Conservation (phyloP, 441 rosid genomes). For the Dalechampia spathulata region DNA sequence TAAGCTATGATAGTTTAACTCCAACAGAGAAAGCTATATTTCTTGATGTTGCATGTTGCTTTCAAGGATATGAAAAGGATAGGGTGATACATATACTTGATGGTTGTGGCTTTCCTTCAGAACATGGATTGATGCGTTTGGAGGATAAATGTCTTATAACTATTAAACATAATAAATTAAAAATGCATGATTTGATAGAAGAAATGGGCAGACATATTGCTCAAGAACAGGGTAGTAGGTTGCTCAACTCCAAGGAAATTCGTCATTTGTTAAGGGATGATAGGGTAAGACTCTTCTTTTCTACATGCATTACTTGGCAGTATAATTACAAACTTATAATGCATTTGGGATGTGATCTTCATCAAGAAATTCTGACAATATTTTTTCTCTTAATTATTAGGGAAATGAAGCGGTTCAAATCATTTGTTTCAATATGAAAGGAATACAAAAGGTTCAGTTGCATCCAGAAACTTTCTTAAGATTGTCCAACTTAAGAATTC, state of each 20-base stretch:
- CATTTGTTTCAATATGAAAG: neutral
- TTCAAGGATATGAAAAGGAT: neutral
- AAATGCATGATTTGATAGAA: slow-evolving; percentile 4
- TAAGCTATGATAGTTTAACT: neutral
- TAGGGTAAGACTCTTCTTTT: neutral
- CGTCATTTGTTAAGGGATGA: neutral
- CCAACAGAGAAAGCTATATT: neutral
- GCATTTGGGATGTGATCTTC: neutral
- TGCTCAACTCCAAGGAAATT: neutral
- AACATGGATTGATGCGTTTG: neutral
- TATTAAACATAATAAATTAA: neutral
- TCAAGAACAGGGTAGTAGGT: neutral
- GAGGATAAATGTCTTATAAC: neutral
- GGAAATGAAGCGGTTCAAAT: neutral
- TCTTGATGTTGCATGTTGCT: neutral
- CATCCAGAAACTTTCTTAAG: neutral
- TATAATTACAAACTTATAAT: neutral
- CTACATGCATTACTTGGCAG: neutral
- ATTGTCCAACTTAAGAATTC: slow-evolving; percentile 1
- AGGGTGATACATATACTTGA: neutral
- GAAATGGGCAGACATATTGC: slow-evolving; percentile 8
- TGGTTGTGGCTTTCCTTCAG: neutral
- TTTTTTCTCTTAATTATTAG: neutral
- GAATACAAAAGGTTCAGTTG: neutral
- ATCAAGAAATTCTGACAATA: neutral